These are phyloP conservation scores for Aeminium ludgeri DNA, from an alignment of 495 filamentous ascomycete genomes.

Conservation along the genomic window DNA sequence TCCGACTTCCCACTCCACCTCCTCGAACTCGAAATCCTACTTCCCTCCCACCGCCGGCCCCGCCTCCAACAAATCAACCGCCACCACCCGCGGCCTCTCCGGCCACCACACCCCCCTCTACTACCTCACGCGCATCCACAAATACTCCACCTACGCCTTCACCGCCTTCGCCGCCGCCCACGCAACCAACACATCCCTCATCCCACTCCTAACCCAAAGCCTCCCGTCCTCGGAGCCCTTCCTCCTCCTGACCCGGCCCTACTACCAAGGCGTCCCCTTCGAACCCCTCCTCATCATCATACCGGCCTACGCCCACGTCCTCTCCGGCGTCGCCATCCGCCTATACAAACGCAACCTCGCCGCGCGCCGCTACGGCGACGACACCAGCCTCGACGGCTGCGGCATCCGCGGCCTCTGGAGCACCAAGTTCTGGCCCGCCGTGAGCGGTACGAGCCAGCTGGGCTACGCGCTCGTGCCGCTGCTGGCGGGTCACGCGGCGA, in stretches of 20 bases:
- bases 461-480: constrained; percentile 51
- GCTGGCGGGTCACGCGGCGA: constrained; percentile 47
- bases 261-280: constrained; percentile 67
- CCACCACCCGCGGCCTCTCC: constrained; percentile 16
- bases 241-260: constrained; percentile 43
- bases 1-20: too few species aligned
- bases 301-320: constrained; percentile 38
- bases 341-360: constrained; percentile 52
- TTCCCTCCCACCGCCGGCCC: constrained; percentile 24
- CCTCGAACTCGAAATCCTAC: constrained; percentile 38
- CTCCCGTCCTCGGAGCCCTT: constrained; percentile 37
- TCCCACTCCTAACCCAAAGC: constrained; percentile 42
- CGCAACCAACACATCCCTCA: constrained; percentile 47
- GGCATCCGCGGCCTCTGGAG: constrained; percentile 23
- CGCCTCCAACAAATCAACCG: not conserved
- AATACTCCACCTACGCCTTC: constrained; percentile 77
- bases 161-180: constrained; percentile 62
- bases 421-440: constrained; percentile 37
- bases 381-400: constrained; percentile 28
- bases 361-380: constrained; percentile 51
- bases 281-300: constrained; percentile 47
- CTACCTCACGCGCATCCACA: constrained; percentile 51
- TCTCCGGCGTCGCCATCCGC: constrained; percentile 57
- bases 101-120: constrained; percentile 19
- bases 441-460: constrained; percentile 46